Evolutionary conservation across 306 rosid genomes (phyloP).

Genomic region (Trichosanthes truncata): DNA sequence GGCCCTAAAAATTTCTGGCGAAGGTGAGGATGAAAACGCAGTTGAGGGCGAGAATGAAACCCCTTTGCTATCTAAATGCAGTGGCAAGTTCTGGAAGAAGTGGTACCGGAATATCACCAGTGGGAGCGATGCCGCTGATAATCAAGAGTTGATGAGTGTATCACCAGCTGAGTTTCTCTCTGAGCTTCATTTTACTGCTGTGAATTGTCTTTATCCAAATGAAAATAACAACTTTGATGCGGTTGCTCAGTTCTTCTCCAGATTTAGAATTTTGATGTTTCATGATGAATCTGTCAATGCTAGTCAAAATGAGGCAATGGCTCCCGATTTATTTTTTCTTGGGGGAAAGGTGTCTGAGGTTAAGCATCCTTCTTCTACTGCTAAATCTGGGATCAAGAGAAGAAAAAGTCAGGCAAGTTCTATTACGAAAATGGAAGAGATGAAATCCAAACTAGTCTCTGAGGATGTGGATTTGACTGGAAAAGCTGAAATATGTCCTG

Average conservation of each 20-base stretch:
- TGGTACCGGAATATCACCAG: conserved; percentile 49
- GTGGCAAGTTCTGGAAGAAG: conserved; percentile 45
- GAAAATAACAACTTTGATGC: conserved; percentile 33
- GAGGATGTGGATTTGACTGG: conserved; percentile 15
- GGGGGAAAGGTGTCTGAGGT: conserved; percentile 15
- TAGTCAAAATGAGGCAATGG: conserved; percentile 18
- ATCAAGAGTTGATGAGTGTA: conserved; percentile 27
- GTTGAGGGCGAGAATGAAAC: conserved; percentile 5
- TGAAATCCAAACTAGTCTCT: neutral
- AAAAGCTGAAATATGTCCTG: neutral
- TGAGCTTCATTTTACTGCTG: conserved; percentile 56
- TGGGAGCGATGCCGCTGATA: conserved; percentile 18
- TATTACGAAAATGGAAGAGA: conserved; percentile 11
- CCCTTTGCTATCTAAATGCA: conserved; percentile 25
- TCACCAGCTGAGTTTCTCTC: conserved; percentile 45
- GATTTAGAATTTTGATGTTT: conserved; percentile 47
- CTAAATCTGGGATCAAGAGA: conserved; percentile 23
- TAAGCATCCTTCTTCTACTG: conserved; percentile 1
- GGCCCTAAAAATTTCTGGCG: conserved; percentile 2
- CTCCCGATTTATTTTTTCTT: conserved; percentile 17
- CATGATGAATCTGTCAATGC: conserved; percentile 41
- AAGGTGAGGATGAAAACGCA: neutral
- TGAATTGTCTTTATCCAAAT: conserved; percentile 35
- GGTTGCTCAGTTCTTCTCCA: conserved; percentile 61
- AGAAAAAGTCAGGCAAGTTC: conserved; percentile 21